Evolutionary conservation across 164 flowering plant species (phyloP).

Genomic region (Santalum album): DNA sequence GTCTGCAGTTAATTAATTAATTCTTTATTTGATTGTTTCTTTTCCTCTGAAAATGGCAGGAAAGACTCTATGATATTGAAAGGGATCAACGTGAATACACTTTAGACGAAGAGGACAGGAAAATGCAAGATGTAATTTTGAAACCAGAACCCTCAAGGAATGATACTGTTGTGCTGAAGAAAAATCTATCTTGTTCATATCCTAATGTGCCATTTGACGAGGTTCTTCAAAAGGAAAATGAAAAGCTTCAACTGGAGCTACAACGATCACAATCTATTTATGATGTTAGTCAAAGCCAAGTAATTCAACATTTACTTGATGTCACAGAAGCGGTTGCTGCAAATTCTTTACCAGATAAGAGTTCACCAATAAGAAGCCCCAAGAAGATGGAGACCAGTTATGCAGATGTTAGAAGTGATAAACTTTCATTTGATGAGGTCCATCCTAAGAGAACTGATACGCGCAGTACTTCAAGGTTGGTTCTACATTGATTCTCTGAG

Average conservation of each 20-base stretch:
- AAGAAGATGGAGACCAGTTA: constrained; percentile 33
- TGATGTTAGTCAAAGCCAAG: constrained; percentile 71
- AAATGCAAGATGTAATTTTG: constrained; percentile 61
- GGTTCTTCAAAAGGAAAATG: constrained; percentile 70
- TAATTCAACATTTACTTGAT: constrained; percentile 70
- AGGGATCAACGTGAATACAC: constrained; percentile 88
- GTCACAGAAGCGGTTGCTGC: constrained; percentile 61
- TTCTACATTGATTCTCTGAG: constrained; percentile 6
- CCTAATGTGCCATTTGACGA: constrained; percentile 59
- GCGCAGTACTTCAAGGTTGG: constrained; percentile 42
- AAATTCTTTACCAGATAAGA: constrained; percentile 32
- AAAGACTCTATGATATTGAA: constrained; percentile 73
- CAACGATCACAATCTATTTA: constrained; percentile 65
- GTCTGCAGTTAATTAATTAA: no score
- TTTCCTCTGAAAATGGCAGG: constrained; percentile 30
- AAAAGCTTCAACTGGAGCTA: constrained; percentile 79
- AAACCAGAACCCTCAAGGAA: constrained; percentile 50
- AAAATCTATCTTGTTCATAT: constrained; percentile 77
- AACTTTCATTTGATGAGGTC: constrained; percentile 24
- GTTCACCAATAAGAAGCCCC: no score
- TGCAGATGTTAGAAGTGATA: constrained; percentile 27
- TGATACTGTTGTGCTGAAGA: constrained; percentile 57
- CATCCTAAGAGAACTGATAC: constrained; percentile 26
- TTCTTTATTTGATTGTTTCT: no score
- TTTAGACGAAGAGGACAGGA: constrained; percentile 78